Evolutionary conservation across 2,329 filamentous ascomycete species (phyloP).

Genomic region (Nothopassalora personata): DNA sequence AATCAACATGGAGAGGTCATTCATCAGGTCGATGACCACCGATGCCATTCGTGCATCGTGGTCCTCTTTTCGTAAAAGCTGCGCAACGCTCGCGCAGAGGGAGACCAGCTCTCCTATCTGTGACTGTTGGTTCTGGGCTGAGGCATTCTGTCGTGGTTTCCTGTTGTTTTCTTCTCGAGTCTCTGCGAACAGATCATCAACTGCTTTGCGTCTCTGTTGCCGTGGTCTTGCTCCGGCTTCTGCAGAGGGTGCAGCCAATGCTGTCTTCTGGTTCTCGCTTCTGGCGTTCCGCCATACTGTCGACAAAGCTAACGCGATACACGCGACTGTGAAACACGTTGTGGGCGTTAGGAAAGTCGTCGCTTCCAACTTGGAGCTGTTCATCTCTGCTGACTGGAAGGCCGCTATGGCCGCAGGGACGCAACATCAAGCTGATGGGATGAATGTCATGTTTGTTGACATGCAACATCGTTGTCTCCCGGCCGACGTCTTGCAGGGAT

Average conservation of each 20-base stretch:
- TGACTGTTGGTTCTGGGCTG: not conserved
- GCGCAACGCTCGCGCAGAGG: slow-evolving; percentile 10
- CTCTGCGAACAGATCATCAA: slow-evolving; percentile 17
- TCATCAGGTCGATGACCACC: slow-evolving; percentile 7
- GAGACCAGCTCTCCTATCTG: slow-evolving; percentile 10
- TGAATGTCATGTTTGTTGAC: too few relatives aligned
- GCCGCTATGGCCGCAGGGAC: not conserved
- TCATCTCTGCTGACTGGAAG: not conserved
- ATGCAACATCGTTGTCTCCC: too few relatives aligned
- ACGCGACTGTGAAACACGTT: slow-evolving; percentile 24
- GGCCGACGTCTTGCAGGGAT: too few relatives aligned
- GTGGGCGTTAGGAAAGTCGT: slow-evolving; percentile 19
- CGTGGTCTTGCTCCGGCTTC: slow-evolving; percentile 1
- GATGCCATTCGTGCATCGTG: not conserved
- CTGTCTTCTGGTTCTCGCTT: not conserved
- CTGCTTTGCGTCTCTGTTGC: slow-evolving; percentile 10
- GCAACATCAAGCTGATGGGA: not conserved
- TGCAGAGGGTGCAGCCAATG: not conserved
- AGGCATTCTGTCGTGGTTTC: too few relatives aligned
- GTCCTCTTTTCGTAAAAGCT: slow-evolving; percentile 7
- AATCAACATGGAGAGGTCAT: slow-evolving; percentile 19
- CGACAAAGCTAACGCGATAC: slow-evolving; percentile 23
- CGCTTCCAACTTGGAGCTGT: slow-evolving; percentile 2
- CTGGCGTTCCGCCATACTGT: slow-evolving; percentile 18
- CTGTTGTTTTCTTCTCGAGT: not conserved